Conservation (phyloP, 805 yeast genomes). For the Lipomyces chichibuensis region DNA sequence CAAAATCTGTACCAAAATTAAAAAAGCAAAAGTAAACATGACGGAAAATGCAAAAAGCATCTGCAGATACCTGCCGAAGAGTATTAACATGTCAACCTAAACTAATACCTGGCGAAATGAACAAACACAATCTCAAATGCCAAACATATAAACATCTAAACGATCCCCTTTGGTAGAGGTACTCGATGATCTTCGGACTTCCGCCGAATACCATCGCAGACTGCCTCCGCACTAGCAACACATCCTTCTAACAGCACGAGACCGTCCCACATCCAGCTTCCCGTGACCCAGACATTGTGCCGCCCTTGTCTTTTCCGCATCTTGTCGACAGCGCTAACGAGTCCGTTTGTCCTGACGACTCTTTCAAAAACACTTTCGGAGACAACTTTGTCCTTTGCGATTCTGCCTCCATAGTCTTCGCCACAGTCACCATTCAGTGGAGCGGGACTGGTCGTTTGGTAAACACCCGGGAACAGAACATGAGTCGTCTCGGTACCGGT, state of each 20-base stretch:
- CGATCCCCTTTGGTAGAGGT: not conserved
- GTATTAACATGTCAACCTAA: not conserved
- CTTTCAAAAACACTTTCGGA: constrained; percentile 25
- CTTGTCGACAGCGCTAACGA: constrained; percentile 24
- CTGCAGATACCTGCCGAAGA: not conserved
- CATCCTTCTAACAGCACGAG: constrained; percentile 33
- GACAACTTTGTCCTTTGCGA: constrained; percentile 17
- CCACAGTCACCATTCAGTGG: constrained; percentile 7
- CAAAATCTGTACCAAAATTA: no score
- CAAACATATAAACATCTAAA: not conserved
- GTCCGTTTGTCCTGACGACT: constrained; percentile 23
- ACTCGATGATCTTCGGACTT: constrained; percentile 4
- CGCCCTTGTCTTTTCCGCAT: constrained; percentile 28
- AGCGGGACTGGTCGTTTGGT: constrained; percentile 29
- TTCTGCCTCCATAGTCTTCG: constrained; percentile 19
- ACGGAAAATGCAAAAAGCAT: not conserved
- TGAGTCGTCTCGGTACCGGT: constrained; percentile 26
- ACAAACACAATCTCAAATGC: not conserved
- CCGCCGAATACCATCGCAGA: constrained; percentile 21
- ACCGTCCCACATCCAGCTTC: constrained; percentile 35
- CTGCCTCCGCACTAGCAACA: constrained; percentile 24
- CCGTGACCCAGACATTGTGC: constrained; percentile 30
- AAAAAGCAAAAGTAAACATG: no score
- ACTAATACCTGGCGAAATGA: not conserved
- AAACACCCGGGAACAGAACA: constrained; percentile 28